Base-by-base conservation (phyloP, 208 protist genomes). In the Crithidia mellificae region DNA sequence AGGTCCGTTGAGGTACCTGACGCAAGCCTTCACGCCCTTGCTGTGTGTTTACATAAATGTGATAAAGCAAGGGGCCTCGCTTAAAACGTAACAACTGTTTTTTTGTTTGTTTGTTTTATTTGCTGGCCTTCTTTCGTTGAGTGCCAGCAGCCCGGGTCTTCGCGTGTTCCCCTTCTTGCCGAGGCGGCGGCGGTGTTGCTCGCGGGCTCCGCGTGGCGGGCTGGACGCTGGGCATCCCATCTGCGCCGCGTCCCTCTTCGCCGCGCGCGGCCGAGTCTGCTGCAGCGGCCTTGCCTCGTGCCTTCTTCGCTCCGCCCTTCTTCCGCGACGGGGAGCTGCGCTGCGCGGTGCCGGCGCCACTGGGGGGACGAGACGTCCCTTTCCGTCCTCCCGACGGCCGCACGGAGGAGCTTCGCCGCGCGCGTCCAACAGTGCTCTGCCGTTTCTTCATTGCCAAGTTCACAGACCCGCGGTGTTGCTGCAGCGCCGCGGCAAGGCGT, bases 401-500 rank as follows among this genome's bases (percentile, higher is more conserved):
- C 14, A 44, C 20, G 17, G 69, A 75, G 8, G 70, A 68, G 55
- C 46, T 65, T 20, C 63, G 20, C 46, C 46, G 30, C 8, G 22
- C 49, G 44, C 53, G 63, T 19, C 55, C 56, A 8, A 34, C 6
- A 12, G 32, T 58, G 54, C 70, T 76, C 36, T 58, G 70, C 17
- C 63, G 54, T 41, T 66, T 76, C 25, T 70, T 76, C 17, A 29
- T 39, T 4, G 25, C 54, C 0, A 17, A 19, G 49, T 54, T 63
- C 2, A 65, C 15, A 30, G 70, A 76, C 5, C 30, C 25, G 20
- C 63, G 55, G 22, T 61, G 70, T 34, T 24, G 70, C 63, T 39
- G 62, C 38, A 39, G 8, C 15, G 27, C 32, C 1, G 56, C 70
- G 15, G 63, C 63, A 11, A 68, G 32, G 9, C 46, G 54, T 29